A percentile compares a stretch with the other conserved stretches of the same genome.
Conservation (phyloP, 257 asterid genomes). For the Capsicum rhomboideum region DNA sequence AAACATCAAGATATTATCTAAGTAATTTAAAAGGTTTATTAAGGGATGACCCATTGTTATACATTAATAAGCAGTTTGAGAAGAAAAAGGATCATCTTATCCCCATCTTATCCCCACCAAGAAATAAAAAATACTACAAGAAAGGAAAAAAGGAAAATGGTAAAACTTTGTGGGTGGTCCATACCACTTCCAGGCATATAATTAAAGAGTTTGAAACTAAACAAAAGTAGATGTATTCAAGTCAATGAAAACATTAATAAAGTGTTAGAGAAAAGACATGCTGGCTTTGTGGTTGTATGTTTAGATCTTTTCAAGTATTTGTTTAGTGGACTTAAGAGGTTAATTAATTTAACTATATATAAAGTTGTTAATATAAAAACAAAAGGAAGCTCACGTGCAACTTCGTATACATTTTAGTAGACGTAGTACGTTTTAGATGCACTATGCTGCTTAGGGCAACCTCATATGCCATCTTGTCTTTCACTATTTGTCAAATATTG, state of each 20-base stretch:
- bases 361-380: neutral
- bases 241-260: slow-evolving; percentile 7
- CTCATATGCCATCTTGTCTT: neutral
- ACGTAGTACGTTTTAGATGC: too few relatives aligned
- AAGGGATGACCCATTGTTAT: neutral
- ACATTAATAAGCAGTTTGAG: neutral
- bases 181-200: neutral
- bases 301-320: neutral
- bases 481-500: neutral
- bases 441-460: neutral
- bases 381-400: neutral
- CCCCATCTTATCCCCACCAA: neutral
- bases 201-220: slow-evolving; percentile 3
- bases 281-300: slow-evolving; percentile 3
- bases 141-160: neutral
- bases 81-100: neutral
- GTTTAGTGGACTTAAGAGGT: neutral
- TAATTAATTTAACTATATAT: neutral
- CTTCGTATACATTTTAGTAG: neutral
- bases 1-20: neutral
- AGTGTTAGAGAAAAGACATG: neutral
- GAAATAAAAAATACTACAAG: neutral
- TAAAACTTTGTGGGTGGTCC: neutral
- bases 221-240: neutral
- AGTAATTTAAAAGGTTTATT: neutral